These are phyloP conservation scores for Gymnopilus junonius DNA, from an alignment of 768 basidiomycete species.

Conservation along the genomic window DNA sequence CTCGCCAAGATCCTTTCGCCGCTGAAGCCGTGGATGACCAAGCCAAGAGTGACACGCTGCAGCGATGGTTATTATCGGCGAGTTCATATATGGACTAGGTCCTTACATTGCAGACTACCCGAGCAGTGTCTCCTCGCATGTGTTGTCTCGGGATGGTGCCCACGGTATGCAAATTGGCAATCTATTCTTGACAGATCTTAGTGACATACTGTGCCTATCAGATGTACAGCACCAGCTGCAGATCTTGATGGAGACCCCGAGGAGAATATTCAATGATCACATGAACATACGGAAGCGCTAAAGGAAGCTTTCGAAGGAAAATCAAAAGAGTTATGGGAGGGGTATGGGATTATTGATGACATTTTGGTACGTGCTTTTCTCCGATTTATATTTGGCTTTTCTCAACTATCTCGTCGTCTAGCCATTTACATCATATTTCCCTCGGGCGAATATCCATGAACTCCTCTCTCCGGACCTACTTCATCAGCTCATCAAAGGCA, in stretches of 20 bases:
- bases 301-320: slow-evolving; percentile 16
- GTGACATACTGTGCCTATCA: slow-evolving; percentile 1
- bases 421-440: slow-evolving; percentile 35
- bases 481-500: slow-evolving; percentile 44
- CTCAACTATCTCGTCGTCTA: slow-evolving; percentile 8
- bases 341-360: slow-evolving; percentile 32
- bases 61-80: too few relatives aligned
- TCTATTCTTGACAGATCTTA: too few relatives aligned
- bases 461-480: slow-evolving; percentile 34
- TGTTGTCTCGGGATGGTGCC: slow-evolving; percentile 38
- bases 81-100: slow-evolving; percentile 34
- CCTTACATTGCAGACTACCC: slow-evolving; percentile 43
- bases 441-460: slow-evolving; percentile 38
- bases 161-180: slow-evolving; percentile 1
- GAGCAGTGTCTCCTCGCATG: slow-evolving; percentile 36
- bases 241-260: slow-evolving; percentile 24
- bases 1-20: slow-evolving; percentile 25
- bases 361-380: slow-evolving; percentile 1
- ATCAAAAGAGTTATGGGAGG: slow-evolving; percentile 30
- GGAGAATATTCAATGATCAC: slow-evolving; percentile 15
- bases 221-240: slow-evolving; percentile 23
- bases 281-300: slow-evolving; percentile 23
- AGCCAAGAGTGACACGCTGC: too few relatives aligned
- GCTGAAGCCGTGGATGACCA: too few relatives aligned
- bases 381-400: neutral